These are phyloP conservation scores for Starmera amethionina DNA, from an alignment of 805 yeast species.

Conservation along the genomic window DNA sequence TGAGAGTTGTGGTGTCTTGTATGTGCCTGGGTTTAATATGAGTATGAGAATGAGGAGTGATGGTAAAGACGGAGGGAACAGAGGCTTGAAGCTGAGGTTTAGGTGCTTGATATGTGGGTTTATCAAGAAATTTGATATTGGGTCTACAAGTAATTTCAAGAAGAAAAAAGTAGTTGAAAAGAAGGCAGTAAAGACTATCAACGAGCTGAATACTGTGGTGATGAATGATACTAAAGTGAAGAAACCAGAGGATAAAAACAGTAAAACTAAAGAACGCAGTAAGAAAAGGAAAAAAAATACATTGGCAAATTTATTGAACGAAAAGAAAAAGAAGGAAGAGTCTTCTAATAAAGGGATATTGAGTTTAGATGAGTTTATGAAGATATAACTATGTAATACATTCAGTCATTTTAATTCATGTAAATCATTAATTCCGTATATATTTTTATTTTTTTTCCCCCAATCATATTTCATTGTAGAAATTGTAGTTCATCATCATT, in stretches of 20 bases:
- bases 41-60: slow-evolving; percentile 13
- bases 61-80: background rate
- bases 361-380: slow-evolving; percentile 43
- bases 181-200: too few relatives aligned
- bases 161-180: too few relatives aligned
- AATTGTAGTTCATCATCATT: background rate
- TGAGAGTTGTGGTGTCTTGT: slow-evolving; percentile 19
- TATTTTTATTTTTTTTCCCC: too few relatives aligned
- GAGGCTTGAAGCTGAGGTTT: slow-evolving; percentile 12
- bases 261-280: slow-evolving; percentile 27
- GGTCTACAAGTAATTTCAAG: too few relatives aligned
- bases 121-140: too few relatives aligned
- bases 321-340: slow-evolving; percentile 29
- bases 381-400: too few relatives aligned
- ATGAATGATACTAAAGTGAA: background rate
- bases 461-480: background rate
- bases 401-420: too few relatives aligned
- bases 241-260: background rate
- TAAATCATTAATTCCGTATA: background rate
- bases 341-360: slow-evolving; percentile 24
- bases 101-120: slow-evolving; percentile 20
- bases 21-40: slow-evolving; percentile 21
- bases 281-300: slow-evolving; percentile 39
- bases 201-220: background rate
- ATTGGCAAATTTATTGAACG: slow-evolving; percentile 29